phyloP scores from a whole-genome alignment of 1,139 yeast species.

The Saccharomyces hybrid region DNA sequence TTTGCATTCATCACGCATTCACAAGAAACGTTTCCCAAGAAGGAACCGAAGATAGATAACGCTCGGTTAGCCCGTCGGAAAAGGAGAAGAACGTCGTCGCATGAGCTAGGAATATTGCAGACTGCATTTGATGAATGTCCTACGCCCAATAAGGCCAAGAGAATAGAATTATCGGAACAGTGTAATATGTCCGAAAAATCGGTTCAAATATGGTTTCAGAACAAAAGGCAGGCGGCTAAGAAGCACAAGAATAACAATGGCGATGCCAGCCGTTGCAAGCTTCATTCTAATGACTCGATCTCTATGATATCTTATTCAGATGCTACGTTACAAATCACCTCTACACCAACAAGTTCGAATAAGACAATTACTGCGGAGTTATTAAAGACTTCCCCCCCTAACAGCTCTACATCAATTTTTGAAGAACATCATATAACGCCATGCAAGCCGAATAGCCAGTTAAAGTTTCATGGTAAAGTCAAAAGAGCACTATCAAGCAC shows the following conservation, averaged over 20 bases:
- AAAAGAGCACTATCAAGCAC: background rate
- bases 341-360: background rate
- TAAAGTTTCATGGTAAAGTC: background rate
- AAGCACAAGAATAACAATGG: background rate
- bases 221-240: conserved; percentile 78
- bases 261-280: background rate
- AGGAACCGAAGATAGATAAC: conserved; percentile 81
- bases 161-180: conserved; percentile 66
- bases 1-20: conserved; percentile 91
- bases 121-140: conserved; percentile 66
- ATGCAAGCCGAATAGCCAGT: background rate
- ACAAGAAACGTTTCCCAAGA: conserved; percentile 74
- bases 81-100: conserved; percentile 89
- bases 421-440: background rate
- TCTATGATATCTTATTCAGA: background rate
- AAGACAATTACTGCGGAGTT: background rate
- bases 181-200: conserved; percentile 96
- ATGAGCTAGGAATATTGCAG: conserved; percentile 73
- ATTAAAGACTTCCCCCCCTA: background rate
- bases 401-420: background rate
- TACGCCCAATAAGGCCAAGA: conserved; percentile 72
- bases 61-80: conserved; percentile 87
- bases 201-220: conserved; percentile 97
- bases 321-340: background rate
- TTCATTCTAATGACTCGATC: background rate